Evolutionary conservation across 2,329 filamentous ascomycete species (phyloP).

Genomic region (Aspergillus carbonarius): DNA sequence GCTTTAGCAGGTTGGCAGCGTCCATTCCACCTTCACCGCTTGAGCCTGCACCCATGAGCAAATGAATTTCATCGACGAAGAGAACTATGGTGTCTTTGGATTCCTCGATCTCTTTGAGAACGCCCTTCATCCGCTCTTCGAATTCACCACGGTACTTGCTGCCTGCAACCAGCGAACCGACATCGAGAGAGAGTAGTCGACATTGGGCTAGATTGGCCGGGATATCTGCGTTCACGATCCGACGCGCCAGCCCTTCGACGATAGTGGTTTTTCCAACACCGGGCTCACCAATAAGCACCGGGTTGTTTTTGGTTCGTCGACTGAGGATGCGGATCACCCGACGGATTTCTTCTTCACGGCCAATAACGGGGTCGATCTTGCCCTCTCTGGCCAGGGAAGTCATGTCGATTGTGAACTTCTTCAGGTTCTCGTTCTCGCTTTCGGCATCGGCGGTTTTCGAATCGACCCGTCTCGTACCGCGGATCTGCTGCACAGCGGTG

Average conservation of each 20-base stretch:
- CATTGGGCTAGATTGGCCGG: constrained; percentile 93
- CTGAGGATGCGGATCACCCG: constrained; percentile 89
- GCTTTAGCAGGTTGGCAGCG: constrained; percentile 94
- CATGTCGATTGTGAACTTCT: constrained; percentile 99
- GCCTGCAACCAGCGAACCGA: constrained; percentile 90
- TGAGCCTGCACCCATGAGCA: constrained; percentile 94
- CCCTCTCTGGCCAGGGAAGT: constrained; percentile 93
- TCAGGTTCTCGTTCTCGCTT: constrained; percentile 88
- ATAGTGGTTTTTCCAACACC: constrained; percentile 99
- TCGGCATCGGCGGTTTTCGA: constrained; percentile 93
- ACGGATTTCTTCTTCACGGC: constrained; percentile 91
- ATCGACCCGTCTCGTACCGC: constrained; percentile 89
- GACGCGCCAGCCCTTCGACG: constrained; percentile 89
- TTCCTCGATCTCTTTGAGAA: constrained; percentile 92
- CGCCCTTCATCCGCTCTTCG: constrained; percentile 98
- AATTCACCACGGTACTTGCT: constrained; percentile 99
- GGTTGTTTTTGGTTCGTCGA: constrained; percentile 96
- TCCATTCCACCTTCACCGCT: constrained; percentile 98
- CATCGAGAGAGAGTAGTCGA: constrained; percentile 90
- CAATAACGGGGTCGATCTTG: constrained; percentile 97
- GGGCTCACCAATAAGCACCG: constrained; percentile 93
- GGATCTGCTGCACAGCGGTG: constrained; percentile 84
- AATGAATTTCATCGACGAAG: constrained; percentile 97
- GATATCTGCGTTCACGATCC: constrained; percentile 95
- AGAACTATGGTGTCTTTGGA: constrained; percentile 96